These are phyloP conservation scores for Calonectria pseudoturangicola DNA, from an alignment of 2,329 filamentous ascomycete genomes.

Conservation along the genomic window DNA sequence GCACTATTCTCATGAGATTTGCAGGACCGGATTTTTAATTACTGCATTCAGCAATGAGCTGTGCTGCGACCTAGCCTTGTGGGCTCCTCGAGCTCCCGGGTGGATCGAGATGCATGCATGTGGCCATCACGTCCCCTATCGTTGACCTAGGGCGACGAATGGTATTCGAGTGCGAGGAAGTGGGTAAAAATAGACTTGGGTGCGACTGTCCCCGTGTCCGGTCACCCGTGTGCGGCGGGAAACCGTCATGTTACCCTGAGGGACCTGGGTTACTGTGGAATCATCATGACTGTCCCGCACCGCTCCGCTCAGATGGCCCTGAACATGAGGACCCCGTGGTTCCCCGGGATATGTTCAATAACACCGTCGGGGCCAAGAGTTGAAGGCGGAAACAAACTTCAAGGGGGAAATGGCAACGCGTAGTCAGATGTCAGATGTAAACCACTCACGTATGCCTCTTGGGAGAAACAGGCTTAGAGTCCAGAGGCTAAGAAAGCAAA, in stretches of 20 bases:
- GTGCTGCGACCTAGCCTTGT: conserved; percentile 22
- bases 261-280: conserved; percentile 9
- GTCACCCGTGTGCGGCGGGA: neutral
- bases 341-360: neutral
- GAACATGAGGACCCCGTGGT: conserved; percentile 3
- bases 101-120: conserved; percentile 25
- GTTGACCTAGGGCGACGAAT: conserved; percentile 26
- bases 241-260: conserved; percentile 15
- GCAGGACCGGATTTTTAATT: conserved; percentile 15
- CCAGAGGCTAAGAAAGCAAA: conserved; percentile 1
- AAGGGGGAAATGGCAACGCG: conserved; percentile 10
- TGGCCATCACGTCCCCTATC: conserved; percentile 20
- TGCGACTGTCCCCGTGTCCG: neutral
- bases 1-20: conserved; percentile 11
- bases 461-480: neutral
- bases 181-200: conserved; percentile 24
- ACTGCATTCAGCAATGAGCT: conserved; percentile 4
- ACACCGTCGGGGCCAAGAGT: neutral
- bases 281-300: conserved; percentile 18
- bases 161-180: neutral
- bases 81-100: conserved; percentile 20
- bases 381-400: conserved; percentile 5
- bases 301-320: conserved; percentile 16
- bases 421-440: neutral
- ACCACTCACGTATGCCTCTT: neutral